Evolutionary conservation across 208 protist species (phyloP).

Genomic region (Vickermania spadyakhi): DNA sequence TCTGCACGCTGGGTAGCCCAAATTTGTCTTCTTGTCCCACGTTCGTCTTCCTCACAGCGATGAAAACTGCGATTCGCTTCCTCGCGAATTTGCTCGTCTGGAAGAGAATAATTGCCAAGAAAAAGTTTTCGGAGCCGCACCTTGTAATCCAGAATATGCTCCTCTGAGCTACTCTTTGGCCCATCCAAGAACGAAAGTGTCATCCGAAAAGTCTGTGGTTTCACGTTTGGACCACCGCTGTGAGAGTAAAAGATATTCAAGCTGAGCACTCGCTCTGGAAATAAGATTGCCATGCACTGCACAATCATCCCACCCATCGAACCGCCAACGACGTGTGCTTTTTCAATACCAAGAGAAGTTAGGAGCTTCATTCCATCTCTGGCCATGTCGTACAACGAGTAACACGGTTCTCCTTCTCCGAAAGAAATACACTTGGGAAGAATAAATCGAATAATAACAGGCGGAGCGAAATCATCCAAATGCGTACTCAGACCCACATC

Average conservation of each 20-base stretch:
- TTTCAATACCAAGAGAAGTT: slow-evolving; percentile 26
- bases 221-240: slow-evolving; percentile 26
- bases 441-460: slow-evolving; percentile 23
- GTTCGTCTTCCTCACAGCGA: slow-evolving; percentile 23
- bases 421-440: slow-evolving; percentile 36
- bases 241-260: slow-evolving; percentile 45
- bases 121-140: slow-evolving; percentile 13
- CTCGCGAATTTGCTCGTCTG: slow-evolving; percentile 11
- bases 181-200: slow-evolving; percentile 25
- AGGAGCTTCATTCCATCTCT: slow-evolving; percentile 45
- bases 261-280: slow-evolving; percentile 32
- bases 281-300: slow-evolving; percentile 47
- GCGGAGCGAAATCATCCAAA: slow-evolving; percentile 21
- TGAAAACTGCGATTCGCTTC: slow-evolving; percentile 8
- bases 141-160: slow-evolving; percentile 39
- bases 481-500: slow-evolving; percentile 61
- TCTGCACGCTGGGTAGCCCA: slow-evolving; percentile 35
- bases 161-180: slow-evolving; percentile 16
- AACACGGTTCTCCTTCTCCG: slow-evolving; percentile 22
- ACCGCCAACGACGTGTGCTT: slow-evolving; percentile 43
- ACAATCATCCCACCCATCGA: slow-evolving; percentile 79
- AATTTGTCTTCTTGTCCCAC: slow-evolving; percentile 37
- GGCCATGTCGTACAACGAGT: slow-evolving; percentile 65
- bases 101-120: slow-evolving; percentile 23
- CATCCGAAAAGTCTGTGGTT: slow-evolving; percentile 21